Percentiles rank a stretch among this genome's conserved stretches.
These are phyloP conservation scores for Euphorbia tirucalli DNA, from an alignment of 345 rosid genomes.

Conservation along the genomic window DNA sequence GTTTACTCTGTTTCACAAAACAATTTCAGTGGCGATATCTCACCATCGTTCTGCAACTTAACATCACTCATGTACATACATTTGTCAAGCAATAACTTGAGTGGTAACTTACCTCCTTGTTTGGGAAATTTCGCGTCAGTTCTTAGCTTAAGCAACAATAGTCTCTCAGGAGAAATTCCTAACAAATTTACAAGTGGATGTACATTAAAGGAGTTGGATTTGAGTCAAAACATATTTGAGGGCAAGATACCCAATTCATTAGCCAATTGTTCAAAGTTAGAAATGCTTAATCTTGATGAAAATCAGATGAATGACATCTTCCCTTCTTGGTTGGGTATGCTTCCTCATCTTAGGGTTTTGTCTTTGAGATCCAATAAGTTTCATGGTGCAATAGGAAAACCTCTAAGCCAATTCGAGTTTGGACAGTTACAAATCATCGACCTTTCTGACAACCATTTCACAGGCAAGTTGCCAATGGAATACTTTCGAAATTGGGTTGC, in stretches of 20 bases:
- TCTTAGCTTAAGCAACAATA: neutral
- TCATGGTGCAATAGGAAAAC: neutral
- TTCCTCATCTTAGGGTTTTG: neutral
- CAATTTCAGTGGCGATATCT: neutral
- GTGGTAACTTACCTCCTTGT: neutral
- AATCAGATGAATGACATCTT: constrained; percentile 1
- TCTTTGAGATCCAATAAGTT: neutral
- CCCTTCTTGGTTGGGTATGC: constrained; percentile 4
- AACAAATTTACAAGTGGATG: neutral
- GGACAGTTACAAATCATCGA: neutral
- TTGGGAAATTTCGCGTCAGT: neutral
- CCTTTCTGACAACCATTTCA: neutral
- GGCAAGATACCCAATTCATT: constrained; percentile 19
- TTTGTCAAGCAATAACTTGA: neutral
- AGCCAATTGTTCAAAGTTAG: neutral
- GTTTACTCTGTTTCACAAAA: too few species aligned
- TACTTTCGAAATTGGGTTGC: neutral
- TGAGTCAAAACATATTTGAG: constrained; percentile 1
- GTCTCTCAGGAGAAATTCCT: neutral
- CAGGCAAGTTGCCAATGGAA: neutral
- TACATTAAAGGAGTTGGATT: neutral
- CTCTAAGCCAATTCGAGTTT: too few species aligned
- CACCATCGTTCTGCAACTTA: neutral
- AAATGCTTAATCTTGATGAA: constrained; percentile 4
- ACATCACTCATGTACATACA: neutral